Percentiles rank a stretch among this genome's conserved stretches.
phyloP scores from a whole-genome alignment of 2,329 filamentous ascomycete genomes.

The Diaporthe sp. region DNA sequence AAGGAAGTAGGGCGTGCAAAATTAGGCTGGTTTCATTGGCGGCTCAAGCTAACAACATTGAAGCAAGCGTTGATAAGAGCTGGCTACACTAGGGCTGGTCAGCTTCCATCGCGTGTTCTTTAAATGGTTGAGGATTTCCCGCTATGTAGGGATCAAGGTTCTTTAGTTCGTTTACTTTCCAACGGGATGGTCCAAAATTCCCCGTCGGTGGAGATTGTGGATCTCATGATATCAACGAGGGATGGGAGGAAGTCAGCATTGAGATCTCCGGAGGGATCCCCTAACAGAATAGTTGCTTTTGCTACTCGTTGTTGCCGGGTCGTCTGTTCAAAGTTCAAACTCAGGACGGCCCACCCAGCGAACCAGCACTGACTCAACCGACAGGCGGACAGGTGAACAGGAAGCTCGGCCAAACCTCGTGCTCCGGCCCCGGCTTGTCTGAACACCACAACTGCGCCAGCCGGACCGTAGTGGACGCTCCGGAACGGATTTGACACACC shows the following conservation, averaged over 20 bases:
- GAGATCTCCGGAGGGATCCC: not conserved
- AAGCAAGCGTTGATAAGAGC: not conserved
- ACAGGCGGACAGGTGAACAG: not conserved
- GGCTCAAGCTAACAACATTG: not conserved
- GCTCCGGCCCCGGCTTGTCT: conserved; percentile 8
- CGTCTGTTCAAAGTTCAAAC: not conserved
- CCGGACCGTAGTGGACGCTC: not conserved
- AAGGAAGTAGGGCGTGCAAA: not conserved
- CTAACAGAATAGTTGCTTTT: not conserved
- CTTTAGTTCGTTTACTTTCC: not conserved
- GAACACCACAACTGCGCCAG: not conserved
- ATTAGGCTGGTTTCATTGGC: not conserved
- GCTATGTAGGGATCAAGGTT: conserved; percentile 27
- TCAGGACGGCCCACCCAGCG: not conserved
- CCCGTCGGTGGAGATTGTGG: conserved; percentile 8
- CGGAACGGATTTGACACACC: not conserved
- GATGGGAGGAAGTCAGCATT: not conserved
- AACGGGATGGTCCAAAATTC: not conserved
- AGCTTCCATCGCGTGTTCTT: not conserved
- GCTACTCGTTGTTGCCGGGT: not conserved
- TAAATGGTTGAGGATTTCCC: not conserved
- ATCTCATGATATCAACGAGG: conserved; percentile 4
- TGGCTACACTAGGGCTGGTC: not conserved
- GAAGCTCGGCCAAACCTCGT: not conserved
- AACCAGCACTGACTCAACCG: not conserved